A percentile compares a stretch with the other conserved stretches of the same genome.
Conservation (phyloP, 495 filamentous ascomycete species). For the Xylaria flabelliformis region DNA sequence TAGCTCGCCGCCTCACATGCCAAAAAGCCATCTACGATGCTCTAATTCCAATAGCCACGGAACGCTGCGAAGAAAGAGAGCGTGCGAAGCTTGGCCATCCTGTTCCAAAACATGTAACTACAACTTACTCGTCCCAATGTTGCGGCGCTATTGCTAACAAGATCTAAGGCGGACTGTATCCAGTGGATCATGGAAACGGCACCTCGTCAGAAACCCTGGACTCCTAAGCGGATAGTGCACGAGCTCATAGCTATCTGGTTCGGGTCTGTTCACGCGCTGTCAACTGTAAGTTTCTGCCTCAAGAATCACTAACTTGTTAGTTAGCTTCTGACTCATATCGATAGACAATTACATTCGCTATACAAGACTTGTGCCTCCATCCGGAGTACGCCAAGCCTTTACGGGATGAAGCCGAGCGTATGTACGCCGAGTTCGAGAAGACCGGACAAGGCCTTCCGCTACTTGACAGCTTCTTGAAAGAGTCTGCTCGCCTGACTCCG, state of each 20-base stretch:
- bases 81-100: neutral
- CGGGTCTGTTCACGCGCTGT: slow-evolving; percentile 10
- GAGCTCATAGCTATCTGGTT: slow-evolving; percentile 22
- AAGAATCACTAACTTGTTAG: neutral
- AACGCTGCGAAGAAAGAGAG: slow-evolving; percentile 7
- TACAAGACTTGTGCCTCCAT: slow-evolving; percentile 43
- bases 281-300: neutral
- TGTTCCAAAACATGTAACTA: slow-evolving; percentile 28
- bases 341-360: slow-evolving; percentile 40
- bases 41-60: neutral
- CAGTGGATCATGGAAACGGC: slow-evolving; percentile 45
- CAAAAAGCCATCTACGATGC: slow-evolving; percentile 3
- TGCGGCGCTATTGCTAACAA: neutral
- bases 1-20: neutral
- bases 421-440: neutral
- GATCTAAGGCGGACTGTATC: slow-evolving; percentile 36
- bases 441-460: slow-evolving; percentile 34
- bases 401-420: neutral
- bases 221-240: slow-evolving; percentile 4
- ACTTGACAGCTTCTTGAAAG: slow-evolving; percentile 49
- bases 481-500: slow-evolving; percentile 43
- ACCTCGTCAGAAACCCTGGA: slow-evolving; percentile 10
- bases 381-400: slow-evolving; percentile 40
- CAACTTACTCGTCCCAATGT: neutral
- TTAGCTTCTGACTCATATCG: neutral